A percentile compares a stretch with the other conserved stretches of the same genome.
phyloP scores from a whole-genome alignment of 106 monocot species.

The Phalaenopsis aphrodite region DNA sequence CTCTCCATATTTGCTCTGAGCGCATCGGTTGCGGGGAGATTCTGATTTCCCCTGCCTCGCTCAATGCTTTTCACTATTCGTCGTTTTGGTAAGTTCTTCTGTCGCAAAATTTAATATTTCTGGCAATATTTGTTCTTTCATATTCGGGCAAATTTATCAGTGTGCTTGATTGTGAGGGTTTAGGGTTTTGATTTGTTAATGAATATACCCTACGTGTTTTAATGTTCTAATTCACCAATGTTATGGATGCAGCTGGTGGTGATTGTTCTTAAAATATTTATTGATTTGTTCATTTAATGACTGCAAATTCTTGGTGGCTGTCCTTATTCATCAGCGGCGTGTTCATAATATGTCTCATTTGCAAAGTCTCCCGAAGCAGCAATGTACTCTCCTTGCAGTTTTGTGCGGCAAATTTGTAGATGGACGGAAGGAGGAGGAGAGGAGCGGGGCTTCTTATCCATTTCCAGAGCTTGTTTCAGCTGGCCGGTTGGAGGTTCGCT shows the following conservation, averaged over 20 bases:
- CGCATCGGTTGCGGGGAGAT: background rate
- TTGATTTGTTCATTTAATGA: background rate
- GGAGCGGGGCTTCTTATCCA: slow-evolving; percentile 23
- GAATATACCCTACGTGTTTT: background rate
- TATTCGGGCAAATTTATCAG: background rate
- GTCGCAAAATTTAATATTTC: background rate
- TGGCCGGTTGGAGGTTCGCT: slow-evolving; percentile 74
- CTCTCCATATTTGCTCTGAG: background rate
- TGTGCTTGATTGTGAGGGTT: background rate
- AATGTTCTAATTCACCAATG: background rate
- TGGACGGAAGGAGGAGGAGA: slow-evolving; percentile 18
- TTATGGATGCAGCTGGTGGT: background rate
- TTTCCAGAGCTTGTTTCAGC: slow-evolving; percentile 70
- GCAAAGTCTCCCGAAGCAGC: slow-evolving; percentile 38
- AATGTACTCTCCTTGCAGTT: slow-evolving; percentile 69
- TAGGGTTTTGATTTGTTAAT: background rate
- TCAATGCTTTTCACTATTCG: background rate
- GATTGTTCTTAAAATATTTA: background rate
- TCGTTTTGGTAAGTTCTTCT: no score
- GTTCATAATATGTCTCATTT: slow-evolving; percentile 34
- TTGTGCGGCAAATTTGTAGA: slow-evolving; percentile 44
- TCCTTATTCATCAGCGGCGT: background rate
- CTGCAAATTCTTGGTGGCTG: background rate
- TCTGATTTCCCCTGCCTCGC: background rate
- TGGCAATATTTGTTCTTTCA: background rate